Evolutionary conservation across 2,329 filamentous ascomycete genomes (phyloP), one percentile per base, ranked within the genome.

Genomic region (Colletotrichum caudatum): DNA sequence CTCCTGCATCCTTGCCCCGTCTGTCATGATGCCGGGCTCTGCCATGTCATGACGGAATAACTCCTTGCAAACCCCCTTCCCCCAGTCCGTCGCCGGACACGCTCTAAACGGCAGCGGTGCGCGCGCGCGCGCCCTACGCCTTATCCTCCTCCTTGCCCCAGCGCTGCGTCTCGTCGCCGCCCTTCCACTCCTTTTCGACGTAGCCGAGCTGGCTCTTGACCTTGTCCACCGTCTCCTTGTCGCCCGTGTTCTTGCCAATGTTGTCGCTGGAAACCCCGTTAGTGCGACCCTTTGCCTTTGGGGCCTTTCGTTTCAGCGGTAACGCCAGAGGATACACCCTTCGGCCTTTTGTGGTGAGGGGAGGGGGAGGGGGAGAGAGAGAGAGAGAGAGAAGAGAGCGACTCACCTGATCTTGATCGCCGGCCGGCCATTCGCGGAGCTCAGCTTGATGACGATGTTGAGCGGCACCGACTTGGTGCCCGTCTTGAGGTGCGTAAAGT

Each of bases 371-470:
- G 39, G 39, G 39, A 6, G 39, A 18, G 5, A 5, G 16, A 16
- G 14, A n/a, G n/a, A 29, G 26, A 29, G 29, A 29, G 29, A 9
- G 50, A 16, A 26, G 26, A 53, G 5, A 4, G 26, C 4, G 2
- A 71, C 79, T 75, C 60, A 83, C 84, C 83, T 98, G 75, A 99
- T 93, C 85, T 99, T 99, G 78, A 99, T 90, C 2, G 96, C 95
- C 0, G 92, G 89, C 58, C 91, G 89, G 7, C 95, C 95, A 18
- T 86, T 89, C 0, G 94, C 96, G 12, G 93, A 94, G 73, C 93
- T 94, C 72, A 99, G 88, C 84, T 99, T 99, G 83, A 99, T 98
- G 76, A 99, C 96, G 77, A 99, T 99, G 78, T 99, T 99, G 66
- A 99, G 84, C 0, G 96, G 96, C 20, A 91, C 90, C 0, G 95